Conservation (phyloP, 2,329 filamentous ascomycete genomes). For the Zymoseptoria brevis region DNA sequence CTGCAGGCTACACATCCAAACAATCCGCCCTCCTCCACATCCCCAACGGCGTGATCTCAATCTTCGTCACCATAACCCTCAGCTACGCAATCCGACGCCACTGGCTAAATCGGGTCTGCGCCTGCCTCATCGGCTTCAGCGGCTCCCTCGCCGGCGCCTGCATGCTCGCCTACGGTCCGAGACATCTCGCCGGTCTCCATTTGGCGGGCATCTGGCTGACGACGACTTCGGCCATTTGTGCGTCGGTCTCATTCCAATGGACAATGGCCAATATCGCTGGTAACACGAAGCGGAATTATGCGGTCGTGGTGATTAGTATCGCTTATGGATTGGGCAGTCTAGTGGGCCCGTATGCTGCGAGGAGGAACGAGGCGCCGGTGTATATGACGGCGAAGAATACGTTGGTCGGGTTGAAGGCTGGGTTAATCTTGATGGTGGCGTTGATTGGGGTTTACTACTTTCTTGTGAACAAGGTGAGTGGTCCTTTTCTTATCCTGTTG, state of each 20-base stretch:
- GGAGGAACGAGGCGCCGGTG: slow-evolving; percentile 25
- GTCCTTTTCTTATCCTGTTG: neutral
- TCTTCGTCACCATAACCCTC: slow-evolving; percentile 27
- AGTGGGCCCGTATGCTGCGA: slow-evolving; percentile 30
- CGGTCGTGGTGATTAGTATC: slow-evolving; percentile 39
- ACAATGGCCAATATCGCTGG: slow-evolving; percentile 54
- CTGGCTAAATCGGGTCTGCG: slow-evolving; percentile 1
- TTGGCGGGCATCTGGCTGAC: slow-evolving; percentile 32
- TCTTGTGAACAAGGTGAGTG: slow-evolving; percentile 32
- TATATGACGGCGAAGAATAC: slow-evolving; percentile 36
- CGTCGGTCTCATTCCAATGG: slow-evolving; percentile 32
- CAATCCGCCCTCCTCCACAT: slow-evolving; percentile 40
- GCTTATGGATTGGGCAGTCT: slow-evolving; percentile 29
- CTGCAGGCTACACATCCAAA: slow-evolving; percentile 26
- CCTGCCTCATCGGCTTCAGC: neutral
- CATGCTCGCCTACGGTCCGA: slow-evolving; percentile 23
- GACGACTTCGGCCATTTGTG: slow-evolving; percentile 29
- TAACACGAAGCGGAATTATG: slow-evolving; percentile 62
- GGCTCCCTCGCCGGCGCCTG: slow-evolving; percentile 6
- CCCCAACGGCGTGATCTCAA: slow-evolving; percentile 48
- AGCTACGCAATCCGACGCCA: neutral
- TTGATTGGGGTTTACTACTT: slow-evolving; percentile 44
- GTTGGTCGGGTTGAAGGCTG: slow-evolving; percentile 28
- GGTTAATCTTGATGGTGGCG: slow-evolving; percentile 32
- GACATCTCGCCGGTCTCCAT: slow-evolving; percentile 34